Base-by-base conservation (phyloP, 1,284 basidiomycete genomes). In the Pisolithus thermaeus region DNA sequence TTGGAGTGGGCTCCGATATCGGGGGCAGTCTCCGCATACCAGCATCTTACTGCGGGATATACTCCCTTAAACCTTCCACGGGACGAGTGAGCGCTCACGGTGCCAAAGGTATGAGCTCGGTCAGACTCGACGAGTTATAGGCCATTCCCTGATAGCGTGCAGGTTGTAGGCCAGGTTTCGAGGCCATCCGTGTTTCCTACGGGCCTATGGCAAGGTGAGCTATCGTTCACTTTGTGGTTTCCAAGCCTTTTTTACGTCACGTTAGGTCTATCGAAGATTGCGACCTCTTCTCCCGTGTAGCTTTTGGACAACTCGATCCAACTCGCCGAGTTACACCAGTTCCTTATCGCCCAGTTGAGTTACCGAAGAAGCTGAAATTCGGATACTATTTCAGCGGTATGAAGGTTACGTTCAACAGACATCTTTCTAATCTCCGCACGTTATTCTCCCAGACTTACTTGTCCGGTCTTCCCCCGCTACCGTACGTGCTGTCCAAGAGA, bases 1-100 rank as follows among this genome's bases (percentile, higher is more conserved):
- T 92, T 1, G 93, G 93, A 0, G 74, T 92, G 54, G 93, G 92
- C 2, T 80, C 77, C 8, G 92, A 93, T 63, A 79, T 91, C 58
- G 82, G 80, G 43, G 92, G 91, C 25, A 86, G 82, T 63, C 63
- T 84, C 53, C 74, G 93, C 14, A 93, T 95, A 51, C 93, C 93
- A 0, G 74, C 90, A 0, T 76, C 79, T 3, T 92, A 87, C 62
- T 90, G 85, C 56, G 93, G 93, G 0, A 75, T 90, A 30, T 95
- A 87, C 60, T 80, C 85, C 6, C 60, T 96, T 42, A 96, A 94
- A 65, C 88, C 92, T 3, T 79, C 75, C 9, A 45, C 65, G 50
- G 73, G 76, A 1, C 70, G 88, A 28, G 71, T 84, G 32, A 78
- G 79, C 37, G 61, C 58, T 39, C 57, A 62, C 14, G 86, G 87